Conservation (phyloP, 2,329 filamentous ascomycete species). For the Botryotinia globosa region DNA sequence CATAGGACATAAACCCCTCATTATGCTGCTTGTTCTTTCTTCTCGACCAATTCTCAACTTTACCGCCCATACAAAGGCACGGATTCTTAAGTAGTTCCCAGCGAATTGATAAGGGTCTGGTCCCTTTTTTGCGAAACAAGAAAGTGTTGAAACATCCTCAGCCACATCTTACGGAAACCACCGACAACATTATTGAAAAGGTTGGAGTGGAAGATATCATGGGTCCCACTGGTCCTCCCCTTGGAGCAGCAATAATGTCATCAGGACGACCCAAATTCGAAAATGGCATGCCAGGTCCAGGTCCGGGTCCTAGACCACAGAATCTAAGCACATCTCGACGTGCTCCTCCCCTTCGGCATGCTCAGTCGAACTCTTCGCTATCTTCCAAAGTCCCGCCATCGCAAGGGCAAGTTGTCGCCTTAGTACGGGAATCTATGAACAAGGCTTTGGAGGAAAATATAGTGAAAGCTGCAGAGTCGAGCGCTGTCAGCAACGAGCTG, state of each 20-base stretch:
- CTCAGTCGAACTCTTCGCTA: conserved; percentile 44
- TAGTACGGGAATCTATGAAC: conserved; percentile 66
- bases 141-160: conserved; percentile 17
- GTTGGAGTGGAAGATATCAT: conserved; percentile 20
- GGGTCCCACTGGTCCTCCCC: conserved; percentile 35
- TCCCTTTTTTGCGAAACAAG: conserved; percentile 21
- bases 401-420: conserved; percentile 60
- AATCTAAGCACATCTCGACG: conserved; percentile 39
- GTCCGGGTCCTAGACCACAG: conserved; percentile 40
- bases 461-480: conserved; percentile 59
- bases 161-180: conserved; percentile 13
- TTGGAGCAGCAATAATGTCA: conserved; percentile 40
- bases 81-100: conserved; percentile 10
- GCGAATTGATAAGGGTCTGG: conserved; percentile 18
- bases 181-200: conserved; percentile 12
- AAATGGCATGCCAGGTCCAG: conserved; percentile 38
- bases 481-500: conserved; percentile 57
- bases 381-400: conserved; percentile 54
- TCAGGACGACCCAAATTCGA: conserved; percentile 44
- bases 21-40: conserved; percentile 15
- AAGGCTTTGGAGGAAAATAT: conserved; percentile 64
- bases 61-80: conserved; percentile 11
- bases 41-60: conserved; percentile 6
- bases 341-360: conserved; percentile 44
- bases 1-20: conserved; percentile 11